These are phyloP conservation scores for Tardiomyces blankii DNA, from an alignment of 1,139 yeast species.

Conservation along the genomic window DNA sequence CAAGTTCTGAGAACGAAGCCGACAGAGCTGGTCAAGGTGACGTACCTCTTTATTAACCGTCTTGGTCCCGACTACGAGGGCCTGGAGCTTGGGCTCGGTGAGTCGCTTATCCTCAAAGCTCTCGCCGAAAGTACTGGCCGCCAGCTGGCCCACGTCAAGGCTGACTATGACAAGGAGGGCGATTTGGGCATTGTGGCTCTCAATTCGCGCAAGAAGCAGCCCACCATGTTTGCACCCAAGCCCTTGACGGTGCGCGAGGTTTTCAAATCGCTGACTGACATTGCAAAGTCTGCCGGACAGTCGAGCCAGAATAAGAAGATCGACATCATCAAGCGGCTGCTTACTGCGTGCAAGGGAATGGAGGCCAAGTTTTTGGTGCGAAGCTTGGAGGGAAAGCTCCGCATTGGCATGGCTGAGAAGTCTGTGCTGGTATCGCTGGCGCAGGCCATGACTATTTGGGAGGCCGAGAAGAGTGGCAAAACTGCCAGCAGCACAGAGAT, in stretches of 20 bases:
- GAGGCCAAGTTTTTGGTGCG: conserved; percentile 89
- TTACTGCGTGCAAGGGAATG: conserved; percentile 76
- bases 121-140: conserved; percentile 87
- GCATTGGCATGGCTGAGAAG: conserved; percentile 92
- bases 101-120: conserved; percentile 75
- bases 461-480: conserved; percentile 24
- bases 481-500: conserved; percentile 14
- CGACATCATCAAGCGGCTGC: conserved; percentile 64
- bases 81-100: conserved; percentile 87
- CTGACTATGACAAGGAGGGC: conserved; percentile 69
- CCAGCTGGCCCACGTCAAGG: conserved; percentile 53
- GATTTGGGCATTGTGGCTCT: conserved; percentile 89
- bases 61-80: conserved; percentile 96
- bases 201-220: conserved; percentile 71
- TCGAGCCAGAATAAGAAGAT: conserved; percentile 75
- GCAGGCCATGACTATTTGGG: conserved; percentile 66
- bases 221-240: conserved; percentile 88
- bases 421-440: conserved; percentile 77
- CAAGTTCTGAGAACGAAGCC: conserved; percentile 50
- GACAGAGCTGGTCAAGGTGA: conserved; percentile 51
- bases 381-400: conserved; percentile 80
- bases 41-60: conserved; percentile 76
- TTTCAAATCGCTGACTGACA: conserved; percentile 59
- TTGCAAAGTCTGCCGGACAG: conserved; percentile 74
- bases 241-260: conserved; percentile 66